Evolutionary conservation across 768 basidiomycete species (phyloP).

Genomic region (Hypholoma sublateritium): DNA sequence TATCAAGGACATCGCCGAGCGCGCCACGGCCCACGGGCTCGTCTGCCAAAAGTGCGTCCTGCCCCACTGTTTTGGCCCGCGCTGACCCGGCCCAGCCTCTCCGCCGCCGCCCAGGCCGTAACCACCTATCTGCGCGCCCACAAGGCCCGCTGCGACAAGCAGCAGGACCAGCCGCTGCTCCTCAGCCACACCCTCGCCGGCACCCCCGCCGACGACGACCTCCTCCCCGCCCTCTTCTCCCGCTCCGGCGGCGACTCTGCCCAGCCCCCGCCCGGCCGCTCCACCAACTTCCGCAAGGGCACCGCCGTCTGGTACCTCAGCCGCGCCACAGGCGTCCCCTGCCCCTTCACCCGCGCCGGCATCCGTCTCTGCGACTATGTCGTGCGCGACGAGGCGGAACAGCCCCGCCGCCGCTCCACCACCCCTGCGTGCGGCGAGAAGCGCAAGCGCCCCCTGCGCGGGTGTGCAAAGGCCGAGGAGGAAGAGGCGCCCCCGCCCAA

Average conservation of each 20-base stretch:
- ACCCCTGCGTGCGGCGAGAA: slow-evolving; percentile 37
- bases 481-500: slow-evolving; percentile 55
- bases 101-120: slow-evolving; percentile 79
- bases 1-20: slow-evolving; percentile 81
- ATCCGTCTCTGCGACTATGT: slow-evolving; percentile 70
- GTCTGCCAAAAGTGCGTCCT: slow-evolving; percentile 68
- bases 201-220: slow-evolving; percentile 70
- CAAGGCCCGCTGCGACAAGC: slow-evolving; percentile 65
- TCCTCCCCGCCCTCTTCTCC: slow-evolving; percentile 69
- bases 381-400: slow-evolving; percentile 12
- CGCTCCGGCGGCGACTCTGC: slow-evolving; percentile 63
- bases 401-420: slow-evolving; percentile 20
- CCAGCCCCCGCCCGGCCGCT: slow-evolving; percentile 41
- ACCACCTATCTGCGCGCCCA: slow-evolving; percentile 81
- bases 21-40: slow-evolving; percentile 62
- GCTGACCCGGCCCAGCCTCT: slow-evolving; percentile 45
- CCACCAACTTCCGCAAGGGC: slow-evolving; percentile 75
- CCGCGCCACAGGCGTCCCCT: slow-evolving; percentile 70
- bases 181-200: slow-evolving; percentile 73
- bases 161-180: slow-evolving; percentile 74
- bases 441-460: slow-evolving; percentile 42
- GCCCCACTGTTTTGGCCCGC: slow-evolving; percentile 11
- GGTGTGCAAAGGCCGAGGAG: slow-evolving; percentile 29
- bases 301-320: slow-evolving; percentile 83
- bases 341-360: slow-evolving; percentile 74